These are phyloP conservation scores for Daldinia sp. DNA, from an alignment of 2,329 filamentous ascomycete species.

Conservation along the genomic window DNA sequence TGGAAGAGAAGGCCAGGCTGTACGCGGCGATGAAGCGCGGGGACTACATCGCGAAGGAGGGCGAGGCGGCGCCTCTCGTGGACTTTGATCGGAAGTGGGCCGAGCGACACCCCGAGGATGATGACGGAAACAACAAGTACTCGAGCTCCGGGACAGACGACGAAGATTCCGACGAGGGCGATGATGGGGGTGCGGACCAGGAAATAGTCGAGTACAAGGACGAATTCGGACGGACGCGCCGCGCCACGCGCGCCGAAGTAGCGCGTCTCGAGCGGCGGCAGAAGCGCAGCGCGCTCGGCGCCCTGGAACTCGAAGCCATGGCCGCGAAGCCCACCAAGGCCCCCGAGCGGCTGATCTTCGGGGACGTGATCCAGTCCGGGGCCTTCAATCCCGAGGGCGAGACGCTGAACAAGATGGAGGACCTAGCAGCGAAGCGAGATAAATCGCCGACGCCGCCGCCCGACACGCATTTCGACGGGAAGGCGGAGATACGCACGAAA, in stretches of 20 bases:
- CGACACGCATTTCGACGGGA: conserved; percentile 86
- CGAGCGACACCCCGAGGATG: conserved; percentile 70
- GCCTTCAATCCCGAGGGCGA: conserved; percentile 84
- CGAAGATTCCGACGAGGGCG: conserved; percentile 67
- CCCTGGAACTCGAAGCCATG: conserved; percentile 75
- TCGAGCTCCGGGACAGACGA: conserved; percentile 69
- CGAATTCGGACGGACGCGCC: conserved; percentile 88
- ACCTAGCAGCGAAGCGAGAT: conserved; percentile 82
- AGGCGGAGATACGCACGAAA: conserved; percentile 84
- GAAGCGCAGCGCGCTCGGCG: conserved; percentile 64
- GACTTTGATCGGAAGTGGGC: conserved; percentile 99
- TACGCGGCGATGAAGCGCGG: conserved; percentile 93
- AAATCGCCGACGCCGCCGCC: conserved; percentile 83
- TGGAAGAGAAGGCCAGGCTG: conserved; percentile 89
- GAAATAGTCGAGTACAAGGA: conserved; percentile 89
- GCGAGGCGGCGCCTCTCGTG: conserved; percentile 76
- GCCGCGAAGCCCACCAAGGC: conserved; percentile 69
- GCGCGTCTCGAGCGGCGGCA: conserved; percentile 70
- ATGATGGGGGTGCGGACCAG: conserved; percentile 53
- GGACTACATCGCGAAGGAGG: conserved; percentile 78
- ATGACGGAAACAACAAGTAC: conserved; percentile 47
- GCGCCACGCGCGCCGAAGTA: conserved; percentile 76
- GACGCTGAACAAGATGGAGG: conserved; percentile 74
- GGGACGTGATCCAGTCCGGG: conserved; percentile 83
- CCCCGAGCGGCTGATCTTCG: conserved; percentile 81